Conservation (phyloP, 768 basidiomycete species). For the Russula foetens region DNA sequence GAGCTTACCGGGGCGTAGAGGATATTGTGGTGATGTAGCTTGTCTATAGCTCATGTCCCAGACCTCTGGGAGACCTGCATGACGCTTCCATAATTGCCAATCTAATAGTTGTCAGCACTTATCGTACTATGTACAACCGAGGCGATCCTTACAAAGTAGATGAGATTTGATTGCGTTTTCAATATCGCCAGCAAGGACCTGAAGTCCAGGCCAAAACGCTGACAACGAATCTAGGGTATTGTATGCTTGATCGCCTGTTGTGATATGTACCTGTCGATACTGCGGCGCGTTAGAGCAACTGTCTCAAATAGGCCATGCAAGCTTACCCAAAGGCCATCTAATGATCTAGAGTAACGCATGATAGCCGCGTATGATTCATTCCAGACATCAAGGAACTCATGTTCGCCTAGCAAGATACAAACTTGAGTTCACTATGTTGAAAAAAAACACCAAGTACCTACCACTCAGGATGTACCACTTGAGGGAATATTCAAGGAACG, state of each 20-base stretch:
- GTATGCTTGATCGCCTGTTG: conserved; percentile 54
- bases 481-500: conserved; percentile 89
- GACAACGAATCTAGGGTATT: conserved; percentile 88
- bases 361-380: conserved; percentile 31
- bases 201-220: conserved; percentile 96
- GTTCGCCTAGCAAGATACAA: conserved; percentile 25
- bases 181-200: conserved; percentile 79
- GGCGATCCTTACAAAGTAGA: conserved; percentile 57
- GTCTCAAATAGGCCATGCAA: neutral
- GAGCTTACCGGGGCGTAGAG: conserved; percentile 55
- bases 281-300: conserved; percentile 26
- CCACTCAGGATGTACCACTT: conserved; percentile 89
- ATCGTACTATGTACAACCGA: neutral
- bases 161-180: conserved; percentile 91
- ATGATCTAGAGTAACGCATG: conserved; percentile 76
- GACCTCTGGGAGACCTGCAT: conserved; percentile 86
- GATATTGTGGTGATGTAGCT: conserved; percentile 72
- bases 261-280: conserved; percentile 82
- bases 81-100: conserved; percentile 88
- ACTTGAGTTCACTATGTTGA: neutral
- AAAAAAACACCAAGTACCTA: conserved; percentile 27
- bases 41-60: conserved; percentile 72
- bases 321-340: conserved; percentile 83
- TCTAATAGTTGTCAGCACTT: conserved; percentile 36
- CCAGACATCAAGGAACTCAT: conserved; percentile 33